phyloP scores from a whole-genome alignment of 2,329 filamentous ascomycete species.

The Phoma sp. region DNA sequence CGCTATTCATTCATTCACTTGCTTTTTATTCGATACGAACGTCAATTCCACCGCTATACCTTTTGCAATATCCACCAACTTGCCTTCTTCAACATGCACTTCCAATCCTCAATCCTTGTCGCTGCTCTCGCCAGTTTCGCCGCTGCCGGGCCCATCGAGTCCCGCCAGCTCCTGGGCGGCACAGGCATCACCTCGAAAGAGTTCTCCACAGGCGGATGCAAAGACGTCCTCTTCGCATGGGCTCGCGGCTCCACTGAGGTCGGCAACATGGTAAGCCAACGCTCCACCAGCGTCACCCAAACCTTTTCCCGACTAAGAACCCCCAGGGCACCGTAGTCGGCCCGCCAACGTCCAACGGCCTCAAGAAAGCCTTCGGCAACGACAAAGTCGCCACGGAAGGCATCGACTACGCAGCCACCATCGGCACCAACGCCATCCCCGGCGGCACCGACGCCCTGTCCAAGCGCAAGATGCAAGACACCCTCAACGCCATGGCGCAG shows the following conservation, averaged over 20 bases:
- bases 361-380: conserved; percentile 36
- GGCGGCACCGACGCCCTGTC: conserved; percentile 34
- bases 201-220: conserved; percentile 49
- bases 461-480: conserved; percentile 30
- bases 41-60: too few relatives aligned
- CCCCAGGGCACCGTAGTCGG: conserved; percentile 45
- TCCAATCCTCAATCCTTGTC: conserved; percentile 29
- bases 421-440: conserved; percentile 39
- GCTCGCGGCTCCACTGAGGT: conserved; percentile 57
- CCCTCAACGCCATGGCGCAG: conserved; percentile 32
- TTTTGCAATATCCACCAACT: background rate
- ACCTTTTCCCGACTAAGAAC: conserved; percentile 13
- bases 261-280: conserved; percentile 53
- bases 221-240: conserved; percentile 55
- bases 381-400: conserved; percentile 41
- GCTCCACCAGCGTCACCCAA: background rate
- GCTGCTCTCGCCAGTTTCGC: conserved; percentile 30
- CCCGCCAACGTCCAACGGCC: conserved; percentile 39
- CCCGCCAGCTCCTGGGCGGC: conserved; percentile 27
- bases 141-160: conserved; percentile 30
- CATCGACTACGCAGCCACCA: conserved; percentile 37
- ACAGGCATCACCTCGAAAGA: conserved; percentile 45
- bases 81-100: conserved; percentile 29
- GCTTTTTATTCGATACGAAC: background rate
- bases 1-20: conserved; percentile 4